Percentiles rank a stretch among this genome's conserved stretches.
These are phyloP conservation scores for Danielia oregonensis DNA, from an alignment of 805 yeast genomes.

Conservation along the genomic window DNA sequence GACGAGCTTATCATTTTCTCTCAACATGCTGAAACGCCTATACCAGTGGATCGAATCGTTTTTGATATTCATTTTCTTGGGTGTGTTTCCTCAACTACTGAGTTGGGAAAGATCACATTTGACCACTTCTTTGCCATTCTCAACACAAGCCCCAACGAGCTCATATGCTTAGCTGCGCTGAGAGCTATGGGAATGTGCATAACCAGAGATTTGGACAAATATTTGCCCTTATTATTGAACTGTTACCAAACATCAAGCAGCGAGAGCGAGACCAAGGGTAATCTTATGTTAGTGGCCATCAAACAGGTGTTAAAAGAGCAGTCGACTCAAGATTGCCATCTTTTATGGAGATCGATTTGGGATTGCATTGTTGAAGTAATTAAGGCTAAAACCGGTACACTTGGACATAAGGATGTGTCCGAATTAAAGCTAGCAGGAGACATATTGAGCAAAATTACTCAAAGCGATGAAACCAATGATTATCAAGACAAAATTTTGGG, in stretches of 20 bases:
- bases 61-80: constrained; percentile 48
- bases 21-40: background rate
- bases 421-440: constrained; percentile 36
- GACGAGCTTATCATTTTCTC: constrained; percentile 18
- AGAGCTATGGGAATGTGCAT: constrained; percentile 51
- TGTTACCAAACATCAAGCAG: constrained; percentile 8
- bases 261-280: constrained; percentile 5
- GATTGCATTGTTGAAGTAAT: constrained; percentile 8
- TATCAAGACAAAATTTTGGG: too few species aligned
- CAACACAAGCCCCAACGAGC: constrained; percentile 26
- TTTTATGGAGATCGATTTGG: constrained; percentile 9
- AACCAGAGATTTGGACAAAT: constrained; percentile 32
- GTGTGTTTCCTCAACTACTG: constrained; percentile 31
- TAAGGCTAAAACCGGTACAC: constrained; percentile 3
- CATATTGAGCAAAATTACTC: constrained; percentile 22
- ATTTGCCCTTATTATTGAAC: constrained; percentile 36
- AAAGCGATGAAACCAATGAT: constrained; percentile 8
- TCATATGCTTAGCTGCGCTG: constrained; percentile 45
- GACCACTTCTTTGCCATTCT: constrained; percentile 34
- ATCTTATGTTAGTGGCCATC: constrained; percentile 18
- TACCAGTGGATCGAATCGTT: constrained; percentile 13
- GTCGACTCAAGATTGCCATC: constrained; percentile 1
- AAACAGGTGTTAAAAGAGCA: constrained; percentile 18
- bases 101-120: constrained; percentile 19
- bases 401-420: constrained; percentile 12